Evolutionary conservation across 2,329 filamentous ascomycete genomes (phyloP).

Genomic region (Gnomoniopsis smithogilvyi): DNA sequence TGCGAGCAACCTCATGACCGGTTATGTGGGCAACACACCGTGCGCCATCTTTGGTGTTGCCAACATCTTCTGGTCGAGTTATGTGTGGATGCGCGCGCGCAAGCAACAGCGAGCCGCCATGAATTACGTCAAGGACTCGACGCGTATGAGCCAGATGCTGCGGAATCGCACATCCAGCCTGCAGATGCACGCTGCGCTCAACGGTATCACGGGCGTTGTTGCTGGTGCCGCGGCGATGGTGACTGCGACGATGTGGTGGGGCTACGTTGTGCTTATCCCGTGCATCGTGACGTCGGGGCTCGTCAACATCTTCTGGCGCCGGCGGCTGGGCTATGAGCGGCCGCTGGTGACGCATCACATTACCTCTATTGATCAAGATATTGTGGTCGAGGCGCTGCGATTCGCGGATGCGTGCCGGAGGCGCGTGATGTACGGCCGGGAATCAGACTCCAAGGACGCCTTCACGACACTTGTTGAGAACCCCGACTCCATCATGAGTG

Average conservation of each 20-base stretch:
- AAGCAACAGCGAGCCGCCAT: constrained; percentile 30
- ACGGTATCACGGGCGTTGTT: constrained; percentile 42
- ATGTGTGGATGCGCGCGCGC: constrained; percentile 38
- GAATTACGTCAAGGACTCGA: constrained; percentile 23
- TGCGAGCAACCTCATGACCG: constrained; percentile 51
- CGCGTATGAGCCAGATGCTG: constrained; percentile 28
- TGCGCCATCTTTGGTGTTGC: constrained; percentile 46
- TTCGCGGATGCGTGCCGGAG: constrained; percentile 19
- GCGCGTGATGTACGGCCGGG: constrained; percentile 8
- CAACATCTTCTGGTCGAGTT: constrained; percentile 46
- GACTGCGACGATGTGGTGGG: constrained; percentile 49
- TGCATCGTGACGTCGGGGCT: constrained; percentile 43
- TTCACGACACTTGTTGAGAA: constrained; percentile 18
- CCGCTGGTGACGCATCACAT: constrained; percentile 23
- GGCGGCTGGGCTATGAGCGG: constrained; percentile 43
- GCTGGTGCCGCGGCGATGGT: constrained; percentile 48
- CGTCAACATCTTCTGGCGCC: constrained; percentile 48
- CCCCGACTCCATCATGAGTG: constrained; percentile 18
- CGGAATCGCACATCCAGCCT: constrained; percentile 36
- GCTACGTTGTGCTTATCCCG: constrained; percentile 48
- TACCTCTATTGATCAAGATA: constrained; percentile 17
- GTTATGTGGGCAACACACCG: constrained; percentile 51
- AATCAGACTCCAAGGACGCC: constrained; percentile 6
- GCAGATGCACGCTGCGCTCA: constrained; percentile 40
- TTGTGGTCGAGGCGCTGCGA: constrained; percentile 27